Evolutionary conservation across 495 filamentous ascomycete species (phyloP).

Genomic region (Penicillium parvum): DNA sequence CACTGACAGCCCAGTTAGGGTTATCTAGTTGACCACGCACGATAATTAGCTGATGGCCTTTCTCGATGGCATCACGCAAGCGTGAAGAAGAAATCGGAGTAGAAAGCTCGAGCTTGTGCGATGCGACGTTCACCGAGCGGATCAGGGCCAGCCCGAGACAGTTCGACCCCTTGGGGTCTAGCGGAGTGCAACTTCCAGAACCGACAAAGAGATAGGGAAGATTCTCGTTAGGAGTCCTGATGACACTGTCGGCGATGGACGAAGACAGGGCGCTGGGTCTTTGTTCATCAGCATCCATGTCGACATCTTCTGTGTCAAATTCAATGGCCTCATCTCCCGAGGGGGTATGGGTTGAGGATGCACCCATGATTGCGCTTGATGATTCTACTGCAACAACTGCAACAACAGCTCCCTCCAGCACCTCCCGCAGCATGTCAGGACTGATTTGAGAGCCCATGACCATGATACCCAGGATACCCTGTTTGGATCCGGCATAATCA

Average conservation of each 20-base stretch:
- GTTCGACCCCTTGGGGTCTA: slow-evolving; percentile 40
- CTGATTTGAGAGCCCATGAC: slow-evolving; percentile 47
- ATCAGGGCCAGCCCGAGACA: slow-evolving; percentile 52
- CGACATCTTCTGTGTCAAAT: slow-evolving; percentile 16
- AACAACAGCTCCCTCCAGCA: slow-evolving; percentile 56
- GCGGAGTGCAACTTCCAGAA: slow-evolving; percentile 34
- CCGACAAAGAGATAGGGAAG: slow-evolving; percentile 43
- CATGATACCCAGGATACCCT: slow-evolving; percentile 50
- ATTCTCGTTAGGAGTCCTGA: slow-evolving; percentile 29
- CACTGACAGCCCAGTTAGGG: slow-evolving; percentile 48
- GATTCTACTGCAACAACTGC: slow-evolving; percentile 53
- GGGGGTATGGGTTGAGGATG: neutral
- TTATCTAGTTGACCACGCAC: slow-evolving; percentile 51
- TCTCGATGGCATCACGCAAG: slow-evolving; percentile 29
- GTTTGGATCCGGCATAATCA: slow-evolving; percentile 46
- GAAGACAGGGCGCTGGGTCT: neutral
- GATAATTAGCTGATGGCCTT: slow-evolving; percentile 42
- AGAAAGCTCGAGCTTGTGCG: slow-evolving; percentile 40
- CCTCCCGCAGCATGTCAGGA: slow-evolving; percentile 44
- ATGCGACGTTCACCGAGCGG: slow-evolving; percentile 38
- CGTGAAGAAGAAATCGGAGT: slow-evolving; percentile 41
- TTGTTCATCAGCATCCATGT: slow-evolving; percentile 20
- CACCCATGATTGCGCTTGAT: slow-evolving; percentile 27
- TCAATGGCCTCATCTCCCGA: slow-evolving; percentile 7
- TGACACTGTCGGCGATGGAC: slow-evolving; percentile 20